Conservation (phyloP, 1,284 basidiomycete genomes). For the Mycena sp. region DNA sequence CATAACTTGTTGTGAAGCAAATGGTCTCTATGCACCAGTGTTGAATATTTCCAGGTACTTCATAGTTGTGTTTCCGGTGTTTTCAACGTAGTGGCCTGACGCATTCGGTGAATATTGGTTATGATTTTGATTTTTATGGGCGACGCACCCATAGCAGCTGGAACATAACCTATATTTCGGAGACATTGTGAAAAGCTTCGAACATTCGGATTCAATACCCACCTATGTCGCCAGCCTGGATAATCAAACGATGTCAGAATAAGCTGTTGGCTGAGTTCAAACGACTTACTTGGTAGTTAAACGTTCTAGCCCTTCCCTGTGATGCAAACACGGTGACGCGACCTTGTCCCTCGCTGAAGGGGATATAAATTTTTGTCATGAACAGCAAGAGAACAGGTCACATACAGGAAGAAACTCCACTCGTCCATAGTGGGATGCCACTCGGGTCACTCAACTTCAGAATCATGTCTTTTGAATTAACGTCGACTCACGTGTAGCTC, state of each 20-base stretch:
- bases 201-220: conserved; percentile 24
- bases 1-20: neutral
- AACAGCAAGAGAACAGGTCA: neutral
- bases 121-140: neutral
- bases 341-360: conserved; percentile 58
- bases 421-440: conserved; percentile 81
- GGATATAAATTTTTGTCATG: neutral
- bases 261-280: neutral
- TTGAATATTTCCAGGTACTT: conserved; percentile 74
- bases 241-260: conserved; percentile 18
- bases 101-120: neutral
- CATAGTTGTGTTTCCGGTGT: conserved; percentile 70
- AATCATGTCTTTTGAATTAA: too few species aligned
- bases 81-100: conserved; percentile 75
- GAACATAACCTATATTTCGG: conserved; percentile 58
- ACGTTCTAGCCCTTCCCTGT: conserved; percentile 69
- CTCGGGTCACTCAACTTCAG: too few species aligned
- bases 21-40: conserved; percentile 47
- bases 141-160: conserved; percentile 59
- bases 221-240: conserved; percentile 70
- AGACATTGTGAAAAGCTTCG: neutral
- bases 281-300: conserved; percentile 63
- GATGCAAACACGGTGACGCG: conserved; percentile 74
- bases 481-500: conserved; percentile 30
- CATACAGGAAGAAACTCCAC: conserved; percentile 67